Evolutionary conservation across 1,139 yeast species (phyloP).

Genomic region (Spencermartinsiella ligniputridi): DNA sequence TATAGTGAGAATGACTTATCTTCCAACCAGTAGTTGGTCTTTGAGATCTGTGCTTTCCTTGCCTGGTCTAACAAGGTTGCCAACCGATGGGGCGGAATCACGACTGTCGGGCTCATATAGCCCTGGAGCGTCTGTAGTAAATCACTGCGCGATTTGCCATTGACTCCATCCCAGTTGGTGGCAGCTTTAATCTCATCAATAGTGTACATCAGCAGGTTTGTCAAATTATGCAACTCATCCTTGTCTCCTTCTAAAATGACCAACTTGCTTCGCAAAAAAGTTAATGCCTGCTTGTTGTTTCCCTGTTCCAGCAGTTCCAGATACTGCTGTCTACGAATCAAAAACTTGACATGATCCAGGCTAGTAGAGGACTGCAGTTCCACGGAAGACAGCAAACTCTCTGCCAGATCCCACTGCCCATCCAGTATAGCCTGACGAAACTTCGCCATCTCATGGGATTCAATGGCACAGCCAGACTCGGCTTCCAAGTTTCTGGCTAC

Average conservation of each 20-base stretch:
- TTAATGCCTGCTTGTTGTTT: constrained; percentile 39
- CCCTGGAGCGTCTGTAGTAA: constrained; percentile 43
- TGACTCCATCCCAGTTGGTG: constrained; percentile 40
- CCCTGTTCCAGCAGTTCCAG: constrained; percentile 27
- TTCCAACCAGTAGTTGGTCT: constrained; percentile 37
- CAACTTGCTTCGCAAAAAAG: constrained; percentile 37
- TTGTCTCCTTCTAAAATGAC: constrained; percentile 19
- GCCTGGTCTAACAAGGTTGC: constrained; percentile 51
- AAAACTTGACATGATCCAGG: constrained; percentile 24
- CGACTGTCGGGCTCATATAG: constrained; percentile 47
- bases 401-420: constrained; percentile 45
- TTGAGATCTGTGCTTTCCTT: constrained; percentile 42
- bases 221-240: constrained; percentile 30
- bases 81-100: constrained; percentile 51
- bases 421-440: constrained; percentile 38
- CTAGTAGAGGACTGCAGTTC: constrained; percentile 27
- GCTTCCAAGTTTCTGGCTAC: constrained; percentile 39
- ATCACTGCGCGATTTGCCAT: constrained; percentile 38
- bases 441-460: constrained; percentile 35
- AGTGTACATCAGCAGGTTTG: constrained; percentile 37
- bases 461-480: constrained; percentile 40
- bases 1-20: constrained; percentile 27
- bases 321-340: constrained; percentile 34
- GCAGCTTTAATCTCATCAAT: constrained; percentile 30
- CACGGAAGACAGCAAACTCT: constrained; percentile 31